A percentile compares a stretch with the other conserved stretches of the same genome.
These are phyloP conservation scores for Ganoderma sp. DNA, from an alignment of 1,284 basidiomycete genomes.

Conservation along the genomic window DNA sequence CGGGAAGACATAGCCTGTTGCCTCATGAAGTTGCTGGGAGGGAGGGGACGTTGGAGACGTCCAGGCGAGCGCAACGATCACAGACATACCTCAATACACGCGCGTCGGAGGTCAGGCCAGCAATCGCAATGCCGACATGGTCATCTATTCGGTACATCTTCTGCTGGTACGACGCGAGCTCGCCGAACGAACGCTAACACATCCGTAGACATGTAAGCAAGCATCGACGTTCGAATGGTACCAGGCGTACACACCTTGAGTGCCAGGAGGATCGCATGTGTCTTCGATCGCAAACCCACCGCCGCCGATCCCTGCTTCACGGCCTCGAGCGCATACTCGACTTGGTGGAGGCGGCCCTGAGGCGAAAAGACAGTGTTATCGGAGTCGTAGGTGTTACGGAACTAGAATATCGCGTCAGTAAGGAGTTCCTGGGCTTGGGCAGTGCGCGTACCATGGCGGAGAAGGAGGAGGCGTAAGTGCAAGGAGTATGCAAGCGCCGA, in stretches of 20 bases:
- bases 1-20: conserved; percentile 96
- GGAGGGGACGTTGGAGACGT: conserved; percentile 1
- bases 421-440: background rate
- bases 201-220: background rate
- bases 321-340: conserved; percentile 99
- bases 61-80: background rate
- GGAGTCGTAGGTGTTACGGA: conserved; percentile 94
- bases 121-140: conserved; percentile 98
- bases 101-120: conserved; percentile 97
- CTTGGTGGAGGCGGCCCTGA: conserved; percentile 90
- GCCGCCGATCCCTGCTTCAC: conserved; percentile 99
- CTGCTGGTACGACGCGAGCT: conserved; percentile 98
- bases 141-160: conserved; percentile 99
- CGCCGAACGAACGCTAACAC: conserved; percentile 94
- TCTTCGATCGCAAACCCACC: conserved; percentile 94
- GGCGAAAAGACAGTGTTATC: conserved; percentile 97
- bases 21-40: conserved; percentile 95
- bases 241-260: conserved; percentile 10
- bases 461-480: conserved; percentile 23
- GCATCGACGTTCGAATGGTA: background rate
- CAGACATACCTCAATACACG: conserved; percentile 85
- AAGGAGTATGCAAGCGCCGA: conserved; percentile 20
- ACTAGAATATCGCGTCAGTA: conserved; percentile 54
- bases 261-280: conserved; percentile 92
- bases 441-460: conserved; percentile 28